Evolutionary conservation across 2,329 filamentous ascomycete genomes (phyloP).

Genomic region (Apiospora marii): DNA sequence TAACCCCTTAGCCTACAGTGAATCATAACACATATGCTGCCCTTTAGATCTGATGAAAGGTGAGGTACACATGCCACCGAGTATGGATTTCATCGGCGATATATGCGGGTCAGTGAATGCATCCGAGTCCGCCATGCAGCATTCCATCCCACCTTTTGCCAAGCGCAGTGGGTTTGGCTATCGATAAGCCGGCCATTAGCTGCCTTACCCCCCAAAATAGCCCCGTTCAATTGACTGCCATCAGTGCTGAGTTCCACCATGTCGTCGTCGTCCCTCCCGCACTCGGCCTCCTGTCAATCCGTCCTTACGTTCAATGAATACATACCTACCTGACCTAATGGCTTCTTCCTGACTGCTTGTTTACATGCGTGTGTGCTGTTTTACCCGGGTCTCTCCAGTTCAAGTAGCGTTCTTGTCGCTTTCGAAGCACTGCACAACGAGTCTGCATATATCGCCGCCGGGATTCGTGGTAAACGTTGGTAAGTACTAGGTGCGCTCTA

Average conservation of each 20-base stretch:
- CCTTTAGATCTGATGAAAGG: background rate
- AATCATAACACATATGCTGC: background rate
- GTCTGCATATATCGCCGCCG: background rate
- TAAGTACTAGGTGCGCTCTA: background rate
- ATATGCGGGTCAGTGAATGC: background rate
- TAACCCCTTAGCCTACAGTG: background rate
- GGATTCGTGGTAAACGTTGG: background rate
- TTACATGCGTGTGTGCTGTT: background rate
- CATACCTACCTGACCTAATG: background rate
- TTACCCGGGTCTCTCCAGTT: background rate
- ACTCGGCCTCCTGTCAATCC: background rate
- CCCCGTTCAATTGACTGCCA: background rate
- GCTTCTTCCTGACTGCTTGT: background rate
- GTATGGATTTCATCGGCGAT: background rate
- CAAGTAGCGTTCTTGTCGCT: background rate
- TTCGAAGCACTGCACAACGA: background rate
- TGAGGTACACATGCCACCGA: background rate
- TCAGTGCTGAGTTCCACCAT: background rate
- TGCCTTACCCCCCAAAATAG: conserved; percentile 11
- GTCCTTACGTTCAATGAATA: background rate
- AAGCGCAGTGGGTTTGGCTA: background rate
- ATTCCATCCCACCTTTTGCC: background rate
- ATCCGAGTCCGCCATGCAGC: background rate
- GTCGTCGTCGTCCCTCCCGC: background rate
- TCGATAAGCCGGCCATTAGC: background rate